phyloP scores from a whole-genome alignment of 1,139 yeast species.

The Hanseniaspora uvarum region DNA sequence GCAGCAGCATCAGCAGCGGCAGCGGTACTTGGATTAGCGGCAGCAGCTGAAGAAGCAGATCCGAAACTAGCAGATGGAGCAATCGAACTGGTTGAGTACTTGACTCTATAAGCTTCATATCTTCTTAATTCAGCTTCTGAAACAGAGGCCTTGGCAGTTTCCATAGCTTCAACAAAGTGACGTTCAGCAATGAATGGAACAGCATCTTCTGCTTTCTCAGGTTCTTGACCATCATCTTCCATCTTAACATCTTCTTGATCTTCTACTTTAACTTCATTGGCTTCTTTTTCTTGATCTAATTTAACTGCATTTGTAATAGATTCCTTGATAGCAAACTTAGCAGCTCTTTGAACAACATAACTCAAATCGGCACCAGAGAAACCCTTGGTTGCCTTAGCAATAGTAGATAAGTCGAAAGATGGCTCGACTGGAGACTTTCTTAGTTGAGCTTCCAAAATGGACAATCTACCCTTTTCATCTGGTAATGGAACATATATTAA shows the following conservation, averaged over 20 bases:
- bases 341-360: slow-evolving; percentile 95
- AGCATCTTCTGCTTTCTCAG: slow-evolving; percentile 75
- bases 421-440: slow-evolving; percentile 98
- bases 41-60: slow-evolving; percentile 34
- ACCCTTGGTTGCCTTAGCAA: slow-evolving; percentile 88
- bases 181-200: slow-evolving; percentile 90
- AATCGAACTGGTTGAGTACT: slow-evolving; percentile 85
- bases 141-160: slow-evolving; percentile 95
- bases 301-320: slow-evolving; percentile 51
- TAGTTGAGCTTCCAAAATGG: slow-evolving; percentile 88
- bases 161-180: slow-evolving; percentile 98
- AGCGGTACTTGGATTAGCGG: slow-evolving; percentile 23
- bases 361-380: slow-evolving; percentile 98
- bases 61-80: slow-evolving; percentile 57
- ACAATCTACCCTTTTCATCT: slow-evolving; percentile 84
- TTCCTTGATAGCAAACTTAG: slow-evolving; percentile 96
- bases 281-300: slow-evolving; percentile 36
- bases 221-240: slow-evolving; percentile 53
- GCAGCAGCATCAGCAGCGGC: slow-evolving; percentile 41
- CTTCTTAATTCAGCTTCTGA: slow-evolving; percentile 96
- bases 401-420: slow-evolving; percentile 75
- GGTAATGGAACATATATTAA: slow-evolving; percentile 97
- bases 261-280: slow-evolving; percentile 36
- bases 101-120: slow-evolving; percentile 94
- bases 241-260: slow-evolving; percentile 54